These are phyloP conservation scores for Dunaliella primolecta DNA, from an alignment of 139 green algal genomes.

Conservation along the genomic window DNA sequence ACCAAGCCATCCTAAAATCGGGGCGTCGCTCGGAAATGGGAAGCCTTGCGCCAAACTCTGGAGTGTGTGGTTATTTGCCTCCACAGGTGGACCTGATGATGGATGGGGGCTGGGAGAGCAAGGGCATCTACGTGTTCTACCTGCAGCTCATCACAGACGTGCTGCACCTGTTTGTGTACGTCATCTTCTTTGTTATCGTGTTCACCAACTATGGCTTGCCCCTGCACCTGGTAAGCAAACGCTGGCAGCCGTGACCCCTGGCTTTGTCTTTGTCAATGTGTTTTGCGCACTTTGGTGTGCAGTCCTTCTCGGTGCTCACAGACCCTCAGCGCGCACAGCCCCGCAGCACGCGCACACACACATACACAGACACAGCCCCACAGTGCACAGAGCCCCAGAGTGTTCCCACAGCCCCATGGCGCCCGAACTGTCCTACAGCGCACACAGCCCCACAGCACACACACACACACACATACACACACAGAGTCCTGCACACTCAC, in stretches of 20 bases:
- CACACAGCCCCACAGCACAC: too few species aligned
- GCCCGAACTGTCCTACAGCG: too few species aligned
- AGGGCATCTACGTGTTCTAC: constrained; percentile 93
- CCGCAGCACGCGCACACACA: not conserved
- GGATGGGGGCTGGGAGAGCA: constrained; percentile 89
- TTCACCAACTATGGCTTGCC: constrained; percentile 95
- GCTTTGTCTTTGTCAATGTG: not conserved
- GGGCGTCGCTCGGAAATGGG: too few species aligned
- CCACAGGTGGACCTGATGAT: constrained; percentile 35
- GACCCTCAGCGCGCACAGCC: not conserved
- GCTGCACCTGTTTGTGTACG: constrained; percentile 95
- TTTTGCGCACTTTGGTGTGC: not conserved
- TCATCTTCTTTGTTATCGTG: constrained; percentile 95
- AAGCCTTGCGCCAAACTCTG: too few species aligned
- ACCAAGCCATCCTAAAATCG: too few species aligned
- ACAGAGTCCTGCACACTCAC: too few species aligned
- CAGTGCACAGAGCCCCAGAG: too few species aligned
- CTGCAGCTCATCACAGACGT: constrained; percentile 95
- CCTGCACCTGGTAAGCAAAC: constrained; percentile 81
- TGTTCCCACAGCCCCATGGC: too few species aligned
- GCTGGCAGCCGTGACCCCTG: too few species aligned
- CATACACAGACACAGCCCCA: not conserved
- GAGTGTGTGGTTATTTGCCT: too few species aligned
- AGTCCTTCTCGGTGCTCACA: too few species aligned
- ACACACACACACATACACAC: too few species aligned